Conservation (phyloP, 176 grass and related monocot genomes). For the Calamus simplicifolius region DNA sequence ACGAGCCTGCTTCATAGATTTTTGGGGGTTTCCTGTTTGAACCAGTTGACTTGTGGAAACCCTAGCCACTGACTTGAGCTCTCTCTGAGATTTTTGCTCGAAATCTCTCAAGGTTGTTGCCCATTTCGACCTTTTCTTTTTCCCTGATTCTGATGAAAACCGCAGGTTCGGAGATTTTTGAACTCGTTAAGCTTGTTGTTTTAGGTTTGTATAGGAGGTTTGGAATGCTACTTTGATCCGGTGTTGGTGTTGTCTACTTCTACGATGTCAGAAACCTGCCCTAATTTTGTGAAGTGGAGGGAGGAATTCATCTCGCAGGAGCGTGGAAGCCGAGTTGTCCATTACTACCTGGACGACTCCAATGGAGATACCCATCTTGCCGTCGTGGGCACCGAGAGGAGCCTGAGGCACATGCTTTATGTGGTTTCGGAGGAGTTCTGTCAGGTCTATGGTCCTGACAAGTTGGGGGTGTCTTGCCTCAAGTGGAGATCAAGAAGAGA, state of each 20-base stretch:
- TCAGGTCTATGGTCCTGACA: constrained; percentile 17
- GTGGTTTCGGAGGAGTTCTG: constrained; percentile 81
- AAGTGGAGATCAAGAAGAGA: constrained; percentile 94
- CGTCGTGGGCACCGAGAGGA: constrained; percentile 80
- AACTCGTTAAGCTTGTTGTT: too few relatives aligned
- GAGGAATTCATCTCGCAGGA: constrained; percentile 93
- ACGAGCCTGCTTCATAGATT: too few relatives aligned
- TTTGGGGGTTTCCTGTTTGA: too few relatives aligned
- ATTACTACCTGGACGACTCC: constrained; percentile 83
- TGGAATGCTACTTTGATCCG: constrained; percentile 16
- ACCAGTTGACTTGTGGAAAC: too few relatives aligned
- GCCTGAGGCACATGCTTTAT: constrained; percentile 94
- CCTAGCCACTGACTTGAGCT: not conserved
- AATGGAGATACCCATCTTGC: constrained; percentile 66
- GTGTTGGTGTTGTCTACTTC: not conserved
- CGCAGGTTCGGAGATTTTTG: too few relatives aligned
- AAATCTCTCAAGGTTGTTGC: constrained; percentile 8
- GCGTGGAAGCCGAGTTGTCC: constrained; percentile 81
- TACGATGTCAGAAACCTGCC: constrained; percentile 33
- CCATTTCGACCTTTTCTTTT: not conserved
- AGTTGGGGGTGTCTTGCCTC: constrained; percentile 27
- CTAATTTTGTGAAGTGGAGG: constrained; percentile 84
- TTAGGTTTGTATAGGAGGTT: not conserved
- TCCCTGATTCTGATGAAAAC: constrained; percentile 23
- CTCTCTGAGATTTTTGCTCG: not conserved